Conservation (phyloP, 371 early-diverging fungal species). For the Syncephalastrum monosporum region DNA sequence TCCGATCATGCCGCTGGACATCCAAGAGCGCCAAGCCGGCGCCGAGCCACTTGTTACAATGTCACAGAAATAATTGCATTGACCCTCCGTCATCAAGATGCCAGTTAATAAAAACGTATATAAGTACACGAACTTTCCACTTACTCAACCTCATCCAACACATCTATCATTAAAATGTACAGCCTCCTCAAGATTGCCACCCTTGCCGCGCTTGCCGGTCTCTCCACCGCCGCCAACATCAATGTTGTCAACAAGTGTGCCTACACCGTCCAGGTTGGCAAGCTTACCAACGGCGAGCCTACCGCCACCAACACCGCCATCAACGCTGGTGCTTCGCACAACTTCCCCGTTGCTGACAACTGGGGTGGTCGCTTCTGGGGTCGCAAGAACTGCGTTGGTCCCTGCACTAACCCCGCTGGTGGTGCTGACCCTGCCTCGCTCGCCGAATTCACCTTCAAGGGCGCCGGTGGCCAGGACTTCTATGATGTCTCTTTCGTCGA, state of each 20-base stretch:
- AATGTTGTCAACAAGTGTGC: slow-evolving; percentile 29
- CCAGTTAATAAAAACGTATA: too few relatives aligned
- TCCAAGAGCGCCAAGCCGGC: too few relatives aligned
- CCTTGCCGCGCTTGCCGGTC: slow-evolving; percentile 18
- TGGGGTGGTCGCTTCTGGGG: slow-evolving; percentile 44
- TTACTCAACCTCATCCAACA: too few relatives aligned
- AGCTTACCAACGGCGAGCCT: slow-evolving; percentile 29
- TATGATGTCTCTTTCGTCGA: slow-evolving; percentile 41
- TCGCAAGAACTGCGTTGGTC: slow-evolving; percentile 28
- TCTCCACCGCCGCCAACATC: slow-evolving; percentile 11
- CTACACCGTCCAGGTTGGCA: slow-evolving; percentile 24
- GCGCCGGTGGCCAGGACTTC: slow-evolving; percentile 25
- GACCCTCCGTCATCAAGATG: too few relatives aligned
- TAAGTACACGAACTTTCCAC: too few relatives aligned
- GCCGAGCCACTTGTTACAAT: too few relatives aligned
- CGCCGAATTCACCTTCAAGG: slow-evolving; percentile 33
- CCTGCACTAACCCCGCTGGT: slow-evolving; percentile 23
- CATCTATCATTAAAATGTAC: too few relatives aligned
- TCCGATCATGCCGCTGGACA: too few relatives aligned
- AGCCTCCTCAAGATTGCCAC: slow-evolving; percentile 18
- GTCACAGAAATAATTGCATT: too few relatives aligned
- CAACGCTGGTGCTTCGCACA: slow-evolving; percentile 15
- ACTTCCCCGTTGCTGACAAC: slow-evolving; percentile 18
- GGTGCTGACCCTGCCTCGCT: slow-evolving; percentile 27
- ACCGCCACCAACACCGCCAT: slow-evolving; percentile 6